Base-by-base conservation (phyloP, 2,329 filamentous ascomycete species). In the Cladophialophora psammophila region DNA sequence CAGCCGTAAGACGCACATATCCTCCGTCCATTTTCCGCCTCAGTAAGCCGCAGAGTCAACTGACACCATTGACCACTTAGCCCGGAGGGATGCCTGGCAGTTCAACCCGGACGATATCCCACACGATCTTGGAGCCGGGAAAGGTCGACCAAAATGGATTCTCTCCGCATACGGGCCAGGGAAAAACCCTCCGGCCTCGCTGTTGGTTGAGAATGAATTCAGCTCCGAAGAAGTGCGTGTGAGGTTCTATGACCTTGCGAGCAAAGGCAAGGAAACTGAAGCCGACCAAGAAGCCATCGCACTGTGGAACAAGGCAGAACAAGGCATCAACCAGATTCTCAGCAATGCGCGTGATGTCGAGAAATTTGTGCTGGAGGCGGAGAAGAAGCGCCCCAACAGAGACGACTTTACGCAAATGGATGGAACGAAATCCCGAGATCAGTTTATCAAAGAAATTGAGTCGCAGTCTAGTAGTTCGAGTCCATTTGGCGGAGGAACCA, bases 151-250 rank as follows among this genome's bases (percentile, higher is more conserved):
- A 18, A 81, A 87, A 83, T 98, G 94, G 91, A 90, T 95, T 4
- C 85, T 97, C 31, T 97, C 94, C 1, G 86, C 90, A 26, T 98
- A 97, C 78, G 92, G 89, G 0, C 93, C 94, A 0, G 91, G 90
- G 3, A 85, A 83, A 73, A 87, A 93, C 72, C 88, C 91, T 1
- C 94, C 94, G 0, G 87, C 88, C 18, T 93, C 97, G 78, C 84
- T 97, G 0, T 94, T 97, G 74, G 93, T 93, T 60, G 93, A 93
- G 1, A 86, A 93, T 18, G 94, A 98, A 77, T 90, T 93, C 77
- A 96, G 93, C 74, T 90, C 91, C 48, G 94, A 98, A 77, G 94
- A 98, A 79, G 86, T 96, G 76, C 87, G 93, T 58, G 76, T 94
- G 34, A 80, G 83, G 26, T 90, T 93, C 75, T 94, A 94, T 75